Evolutionary conservation across 2,329 filamentous ascomycete species (phyloP).

Genomic region (Trichophaea hybrida): DNA sequence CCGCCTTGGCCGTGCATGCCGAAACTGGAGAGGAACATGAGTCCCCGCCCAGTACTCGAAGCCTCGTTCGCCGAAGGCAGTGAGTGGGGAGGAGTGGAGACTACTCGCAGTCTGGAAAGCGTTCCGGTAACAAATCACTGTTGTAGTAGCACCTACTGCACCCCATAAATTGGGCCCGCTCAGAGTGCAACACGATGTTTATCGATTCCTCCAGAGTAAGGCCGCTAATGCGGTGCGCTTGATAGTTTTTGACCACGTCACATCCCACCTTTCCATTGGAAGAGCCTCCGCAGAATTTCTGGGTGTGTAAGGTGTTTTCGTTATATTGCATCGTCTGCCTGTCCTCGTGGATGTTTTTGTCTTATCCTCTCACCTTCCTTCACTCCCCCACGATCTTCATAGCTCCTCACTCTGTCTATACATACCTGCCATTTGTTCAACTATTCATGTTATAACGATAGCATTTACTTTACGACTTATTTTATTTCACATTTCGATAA

Average conservation of each 20-base stretch:
- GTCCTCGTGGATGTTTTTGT: background rate
- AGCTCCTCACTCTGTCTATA: background rate
- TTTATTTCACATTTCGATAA: background rate
- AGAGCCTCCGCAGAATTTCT: background rate
- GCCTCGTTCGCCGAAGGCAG: too few relatives aligned
- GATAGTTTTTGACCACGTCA: conserved; percentile 6
- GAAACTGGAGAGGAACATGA: too few relatives aligned
- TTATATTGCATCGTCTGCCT: background rate
- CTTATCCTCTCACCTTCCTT: background rate
- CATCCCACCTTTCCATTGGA: conserved; percentile 3
- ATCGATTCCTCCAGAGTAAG: background rate
- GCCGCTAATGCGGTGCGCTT: conserved; percentile 5
- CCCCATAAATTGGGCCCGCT: background rate
- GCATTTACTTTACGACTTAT: background rate
- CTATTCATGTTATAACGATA: background rate
- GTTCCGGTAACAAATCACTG: too few relatives aligned
- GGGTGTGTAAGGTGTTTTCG: too few relatives aligned
- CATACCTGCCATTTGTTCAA: background rate
- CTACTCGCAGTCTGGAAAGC: too few relatives aligned
- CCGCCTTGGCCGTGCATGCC: background rate
- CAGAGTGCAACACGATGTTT: conserved; percentile 5
- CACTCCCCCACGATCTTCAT: background rate
- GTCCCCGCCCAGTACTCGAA: too few relatives aligned
- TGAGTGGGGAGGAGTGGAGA: too few relatives aligned
- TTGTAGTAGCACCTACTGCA: background rate